Conservation (phyloP, 2,329 filamentous ascomycete species). For the Stemphylium vesicarium region DNA sequence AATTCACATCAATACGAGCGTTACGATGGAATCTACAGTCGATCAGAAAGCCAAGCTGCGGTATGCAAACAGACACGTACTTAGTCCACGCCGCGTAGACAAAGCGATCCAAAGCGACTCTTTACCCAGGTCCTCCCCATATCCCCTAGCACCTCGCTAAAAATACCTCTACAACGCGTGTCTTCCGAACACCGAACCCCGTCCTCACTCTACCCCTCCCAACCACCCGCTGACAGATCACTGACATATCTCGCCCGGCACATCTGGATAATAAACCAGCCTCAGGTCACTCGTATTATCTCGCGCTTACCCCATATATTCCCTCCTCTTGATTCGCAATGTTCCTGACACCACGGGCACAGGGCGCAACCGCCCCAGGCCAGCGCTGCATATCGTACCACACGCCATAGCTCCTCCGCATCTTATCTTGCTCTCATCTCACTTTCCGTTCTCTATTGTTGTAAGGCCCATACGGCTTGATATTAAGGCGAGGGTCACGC, state of each 20-base stretch:
- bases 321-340: conserved; percentile 20
- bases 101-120: neutral
- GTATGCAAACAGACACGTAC: neutral
- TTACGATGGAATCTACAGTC: too few species aligned
- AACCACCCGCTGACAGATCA: conserved; percentile 3
- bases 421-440: neutral
- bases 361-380: conserved; percentile 18
- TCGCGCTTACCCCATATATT: neutral
- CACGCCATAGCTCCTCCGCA: neutral
- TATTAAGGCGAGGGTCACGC: conserved; percentile 7
- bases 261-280: conserved; percentile 6
- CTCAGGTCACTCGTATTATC: neutral
- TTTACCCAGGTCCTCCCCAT: neutral
- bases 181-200: neutral
- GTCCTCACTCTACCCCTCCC: neutral
- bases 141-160: neutral
- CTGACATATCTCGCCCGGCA: conserved; percentile 1
- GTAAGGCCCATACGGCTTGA: neutral
- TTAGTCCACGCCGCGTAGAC: neutral
- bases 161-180: too few species aligned
- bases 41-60: too few species aligned
- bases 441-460: neutral
- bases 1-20: too few species aligned
- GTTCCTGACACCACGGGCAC: conserved; percentile 17
- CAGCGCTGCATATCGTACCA: conserved; percentile 10